Evolutionary conservation across 164 flowering plant genomes (phyloP), one percentile per base, ranked within the genome.

Genomic region (Dillenia suffruticosa): DNA sequence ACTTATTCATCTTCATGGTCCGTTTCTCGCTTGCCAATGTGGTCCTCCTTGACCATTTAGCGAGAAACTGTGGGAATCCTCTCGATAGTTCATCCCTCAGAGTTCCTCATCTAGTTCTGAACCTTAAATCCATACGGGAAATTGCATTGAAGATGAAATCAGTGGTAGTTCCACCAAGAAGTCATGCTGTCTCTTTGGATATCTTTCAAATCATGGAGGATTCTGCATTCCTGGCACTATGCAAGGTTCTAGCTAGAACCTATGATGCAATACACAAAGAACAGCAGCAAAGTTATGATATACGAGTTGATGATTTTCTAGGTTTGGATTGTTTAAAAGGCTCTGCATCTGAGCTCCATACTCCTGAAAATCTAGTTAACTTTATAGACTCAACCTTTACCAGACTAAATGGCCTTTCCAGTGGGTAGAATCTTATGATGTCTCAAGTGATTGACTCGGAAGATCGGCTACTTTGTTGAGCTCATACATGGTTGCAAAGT

Each of bases 1-100:
- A 89, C 66, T 86, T 88, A 74, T 86, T 87, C 72, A 62, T 70
- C 65, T 85, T 86, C 81, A 57, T 91, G 57, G 68, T 70, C 4
- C 82, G 81, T 52, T 69, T 89, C 63, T 65, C 88, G 51, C 69
- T 85, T 49, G 88, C 90, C 66, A 83, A 83, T 66, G 56, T 83
- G 72, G 71, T 80, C 70, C 80, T 51, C 45, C 76, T 94, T 10
- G 49, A 59, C 72, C 49, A 54, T 53, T 67, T 69, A 9, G 59
- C 16, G 15, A 71, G 60, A 61, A 53, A 63, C 48, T 9, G 13
- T 51, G 66, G 51, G 64, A 56, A 51, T 54, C 15, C 46, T n/a
- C 49, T 32, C 9, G 10, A 56, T 40, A 16, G 51, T 67, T 51
- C 64, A 58, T 71, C 72, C 26, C 46, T 62, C 43, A 43, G 40